These are phyloP conservation scores for Harringtonia aguacate DNA, from an alignment of 2,329 filamentous ascomycete species.

Conservation along the genomic window DNA sequence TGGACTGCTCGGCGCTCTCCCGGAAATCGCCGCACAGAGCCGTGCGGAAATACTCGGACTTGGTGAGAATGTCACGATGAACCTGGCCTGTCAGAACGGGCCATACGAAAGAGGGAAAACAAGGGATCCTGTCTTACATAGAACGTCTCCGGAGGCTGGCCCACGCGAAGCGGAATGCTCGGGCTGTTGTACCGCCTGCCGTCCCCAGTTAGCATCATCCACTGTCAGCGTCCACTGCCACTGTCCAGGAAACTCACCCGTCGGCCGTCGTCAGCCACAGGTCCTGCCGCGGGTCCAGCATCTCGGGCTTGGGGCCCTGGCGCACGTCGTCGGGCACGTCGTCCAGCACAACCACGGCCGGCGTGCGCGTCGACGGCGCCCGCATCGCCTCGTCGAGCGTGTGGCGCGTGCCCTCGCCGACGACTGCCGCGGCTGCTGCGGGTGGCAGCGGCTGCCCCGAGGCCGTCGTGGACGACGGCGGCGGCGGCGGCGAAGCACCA, in stretches of 20 bases:
- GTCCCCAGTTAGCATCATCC: no score
- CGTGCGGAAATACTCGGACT: conserved; percentile 36
- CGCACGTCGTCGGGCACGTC: conserved; percentile 19
- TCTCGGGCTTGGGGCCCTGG: conserved; percentile 15
- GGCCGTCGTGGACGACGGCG: no score
- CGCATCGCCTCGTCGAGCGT: conserved; percentile 30
- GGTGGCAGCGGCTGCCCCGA: no score
- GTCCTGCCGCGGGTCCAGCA: conserved; percentile 30
- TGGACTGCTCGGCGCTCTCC: conserved; percentile 32
- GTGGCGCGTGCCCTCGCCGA: no score
- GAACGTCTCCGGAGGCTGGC: conserved; percentile 31
- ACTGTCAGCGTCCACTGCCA: no score
- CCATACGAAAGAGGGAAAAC: background rate
- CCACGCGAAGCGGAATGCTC: conserved; percentile 34
- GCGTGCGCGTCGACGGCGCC: conserved; percentile 23
- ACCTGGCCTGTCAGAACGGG: conserved; percentile 20
- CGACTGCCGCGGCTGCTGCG: no score
- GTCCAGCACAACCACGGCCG: conserved; percentile 28
- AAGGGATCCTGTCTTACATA: conserved; percentile 19
- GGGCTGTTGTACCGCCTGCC: conserved; percentile 33
- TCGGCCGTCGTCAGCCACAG: conserved; percentile 39
- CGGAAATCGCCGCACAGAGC: conserved; percentile 36
- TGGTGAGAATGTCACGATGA: conserved; percentile 33
- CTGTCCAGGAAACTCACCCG: no score
- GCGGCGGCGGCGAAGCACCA: no score